Base-by-base conservation (phyloP, 352 stramenopile genomes). In the Thalassiosira exigua region DNA sequence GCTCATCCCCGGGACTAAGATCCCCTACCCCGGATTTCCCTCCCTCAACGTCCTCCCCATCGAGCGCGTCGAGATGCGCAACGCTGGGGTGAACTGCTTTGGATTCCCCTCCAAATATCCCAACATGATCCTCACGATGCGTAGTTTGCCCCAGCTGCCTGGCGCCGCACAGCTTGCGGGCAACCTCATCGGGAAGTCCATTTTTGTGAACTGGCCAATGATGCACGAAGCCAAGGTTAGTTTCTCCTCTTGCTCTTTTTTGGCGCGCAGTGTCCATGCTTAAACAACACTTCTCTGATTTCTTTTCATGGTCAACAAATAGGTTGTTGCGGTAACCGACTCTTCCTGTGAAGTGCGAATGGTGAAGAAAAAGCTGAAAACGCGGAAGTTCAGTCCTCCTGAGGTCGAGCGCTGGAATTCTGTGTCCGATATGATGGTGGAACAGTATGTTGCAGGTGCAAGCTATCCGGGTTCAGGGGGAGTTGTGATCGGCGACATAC, bases 161-260 rank as follows among this genome's bases (percentile, higher is more conserved):
- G 71, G 79, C 22, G 83, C 92, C 21, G 62, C 87, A 52, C 44
- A 82, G n/a, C 54, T 96, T 33, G 87, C 91, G 21, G 39, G 85
- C 1, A 92, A 89, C 39, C 54, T 96, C 11, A 76, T 97, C 24
- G 88, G 85, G 4, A 88, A 91, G 61, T 90, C 82, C 22, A 86
- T 98, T 2, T 95, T 98, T 69, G 95, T 98, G 3, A 99, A 99
- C 87, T 99, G 96, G 95, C 97, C 97, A 1, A 98, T 98, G 82
- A 93, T 99, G 86, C 96, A 98, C 75, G 97, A 99, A 90, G 96
- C 94, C 3, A 94, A 91, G 58, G 83, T 91, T 22, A 69, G 54
- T 57, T 54, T 26, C 27, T 4, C 17, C 26, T 1, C 9, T 26
- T 7, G 0, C 30, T 65, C 51, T 14, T 36, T 14, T 59, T 21